A percentile compares a stretch with the other conserved stretches of the same genome.
phyloP scores from a whole-genome alignment of 1,139 yeast genomes.

The Debaryomycetaceae sp. region DNA sequence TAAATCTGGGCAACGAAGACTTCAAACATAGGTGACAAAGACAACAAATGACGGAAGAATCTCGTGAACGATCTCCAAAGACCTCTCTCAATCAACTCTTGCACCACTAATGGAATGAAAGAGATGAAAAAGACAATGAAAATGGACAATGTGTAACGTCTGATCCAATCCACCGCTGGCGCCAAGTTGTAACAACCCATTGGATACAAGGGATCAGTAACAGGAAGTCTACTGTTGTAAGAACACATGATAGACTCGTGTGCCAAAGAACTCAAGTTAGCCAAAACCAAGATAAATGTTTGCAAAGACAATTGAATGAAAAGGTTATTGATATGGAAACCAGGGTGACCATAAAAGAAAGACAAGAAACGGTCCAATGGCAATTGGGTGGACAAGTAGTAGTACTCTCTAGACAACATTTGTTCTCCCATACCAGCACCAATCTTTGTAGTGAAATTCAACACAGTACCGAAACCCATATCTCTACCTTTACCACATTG shows the following conservation, averaged over 20 bases:
- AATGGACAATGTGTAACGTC: conserved; percentile 95
- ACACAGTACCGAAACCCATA: conserved; percentile 97
- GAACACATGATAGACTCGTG: conserved; percentile 85
- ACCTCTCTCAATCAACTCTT: conserved; percentile 97
- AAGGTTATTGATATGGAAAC: conserved; percentile 97
- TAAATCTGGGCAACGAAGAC: conserved; percentile 98
- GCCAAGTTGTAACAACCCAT: conserved; percentile 88
- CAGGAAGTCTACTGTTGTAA: conserved; percentile 80
- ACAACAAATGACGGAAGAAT: conserved; percentile 81
- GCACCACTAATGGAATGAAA: conserved; percentile 92
- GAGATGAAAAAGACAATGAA: conserved; percentile 98
- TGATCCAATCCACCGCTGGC: conserved; percentile 94
- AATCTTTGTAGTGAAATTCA: conserved; percentile 97
- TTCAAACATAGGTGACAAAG: conserved; percentile 95
- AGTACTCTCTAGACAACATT: conserved; percentile 96
- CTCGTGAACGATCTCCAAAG: conserved; percentile 93
- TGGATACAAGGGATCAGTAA: conserved; percentile 82
- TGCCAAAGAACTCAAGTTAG: conserved; percentile 87
- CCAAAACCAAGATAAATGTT: conserved; percentile 84
- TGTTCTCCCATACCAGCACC: conserved; percentile 99
- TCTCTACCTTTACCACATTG: conserved; percentile 99
- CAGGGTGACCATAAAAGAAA: conserved; percentile 97
- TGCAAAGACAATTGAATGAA: conserved; percentile 94
- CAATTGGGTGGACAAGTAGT: conserved; percentile 94
- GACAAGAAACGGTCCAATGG: conserved; percentile 97